Percentiles rank a stretch among this genome's conserved stretches.
Evolutionary conservation across 106 monocot species (phyloP).

Genomic region (Acorus gramineus): DNA sequence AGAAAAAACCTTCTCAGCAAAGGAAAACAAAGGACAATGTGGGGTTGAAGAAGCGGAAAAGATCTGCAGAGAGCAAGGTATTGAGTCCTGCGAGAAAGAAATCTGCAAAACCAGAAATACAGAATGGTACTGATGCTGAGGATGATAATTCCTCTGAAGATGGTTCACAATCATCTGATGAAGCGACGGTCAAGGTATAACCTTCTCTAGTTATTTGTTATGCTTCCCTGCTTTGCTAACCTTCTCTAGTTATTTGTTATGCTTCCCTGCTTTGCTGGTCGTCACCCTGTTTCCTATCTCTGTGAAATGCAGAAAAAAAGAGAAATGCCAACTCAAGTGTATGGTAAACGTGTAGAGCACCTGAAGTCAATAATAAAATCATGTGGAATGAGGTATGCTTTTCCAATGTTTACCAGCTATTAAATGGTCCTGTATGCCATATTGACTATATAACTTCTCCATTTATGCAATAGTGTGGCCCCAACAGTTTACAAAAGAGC

Average conservation of each 20-base stretch:
- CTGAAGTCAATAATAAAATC: conserved; percentile 87
- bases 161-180: conserved; percentile 50
- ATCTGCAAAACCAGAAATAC: conserved; percentile 17
- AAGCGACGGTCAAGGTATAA: conserved; percentile 46
- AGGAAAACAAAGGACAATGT: conserved; percentile 22
- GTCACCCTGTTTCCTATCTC: background rate
- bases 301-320: conserved; percentile 43
- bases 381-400: conserved; percentile 67
- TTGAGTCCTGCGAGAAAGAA: conserved; percentile 34
- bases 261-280: background rate
- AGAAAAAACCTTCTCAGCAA: conserved; percentile 37
- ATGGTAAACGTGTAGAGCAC: conserved; percentile 76
- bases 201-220: background rate
- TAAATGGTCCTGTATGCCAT: background rate
- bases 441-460: background rate
- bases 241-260: background rate
- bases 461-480: conserved; percentile 45
- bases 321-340: conserved; percentile 41
- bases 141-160: conserved; percentile 34
- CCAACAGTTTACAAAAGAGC: conserved; percentile 78
- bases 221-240: background rate
- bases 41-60: conserved; percentile 42
- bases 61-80: conserved; percentile 25
- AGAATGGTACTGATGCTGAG: conserved; percentile 33
- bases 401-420: conserved; percentile 3